Conservation (phyloP, 768 basidiomycete genomes). For the Tulasnella sp. region DNA sequence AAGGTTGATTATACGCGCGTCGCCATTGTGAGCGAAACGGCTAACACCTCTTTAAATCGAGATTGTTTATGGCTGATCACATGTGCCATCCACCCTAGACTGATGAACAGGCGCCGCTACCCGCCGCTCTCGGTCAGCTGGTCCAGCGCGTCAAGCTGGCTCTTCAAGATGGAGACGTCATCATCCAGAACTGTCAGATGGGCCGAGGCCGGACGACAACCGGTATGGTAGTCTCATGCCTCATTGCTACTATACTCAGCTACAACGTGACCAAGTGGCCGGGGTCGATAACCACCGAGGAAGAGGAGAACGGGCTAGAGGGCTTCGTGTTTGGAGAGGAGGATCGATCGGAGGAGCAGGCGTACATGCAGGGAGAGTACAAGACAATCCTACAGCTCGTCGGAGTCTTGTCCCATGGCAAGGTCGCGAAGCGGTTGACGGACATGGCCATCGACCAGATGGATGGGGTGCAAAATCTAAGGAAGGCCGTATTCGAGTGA, state of each 20-base stretch:
- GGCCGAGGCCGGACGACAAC: conserved; percentile 69
- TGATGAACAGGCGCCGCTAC: conserved; percentile 93
- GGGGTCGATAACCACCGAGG: conserved; percentile 11
- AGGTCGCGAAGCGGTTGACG: conserved; percentile 80
- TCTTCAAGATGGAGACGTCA: conserved; percentile 50
- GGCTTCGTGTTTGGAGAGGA: conserved; percentile 42
- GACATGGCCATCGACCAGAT: conserved; percentile 84
- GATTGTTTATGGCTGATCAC: conserved; percentile 6
- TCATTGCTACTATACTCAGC: conserved; percentile 62
- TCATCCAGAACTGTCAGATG: conserved; percentile 97
- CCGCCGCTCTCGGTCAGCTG: conserved; percentile 70
- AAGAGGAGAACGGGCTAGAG: conserved; percentile 11
- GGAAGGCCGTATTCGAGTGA: conserved; percentile 91
- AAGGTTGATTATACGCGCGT: conserved; percentile 82
- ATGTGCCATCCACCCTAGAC: conserved; percentile 51
- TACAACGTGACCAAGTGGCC: conserved; percentile 14
- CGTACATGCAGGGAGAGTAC: conserved; percentile 89
- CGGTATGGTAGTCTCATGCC: conserved; percentile 83
- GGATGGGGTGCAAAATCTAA: conserved; percentile 89
- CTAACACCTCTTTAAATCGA: conserved; percentile 15
- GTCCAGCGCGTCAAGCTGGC: conserved; percentile 51
- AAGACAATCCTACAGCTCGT: conserved; percentile 93
- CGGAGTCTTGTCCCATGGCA: conserved; percentile 82
- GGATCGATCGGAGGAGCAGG: conserved; percentile 80
- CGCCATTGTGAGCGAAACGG: conserved; percentile 63